Percentiles rank a stretch among this genome's conserved stretches.
Evolutionary conservation across 495 filamentous ascomycete genomes (phyloP).

Genomic region (Poronia punctata): DNA sequence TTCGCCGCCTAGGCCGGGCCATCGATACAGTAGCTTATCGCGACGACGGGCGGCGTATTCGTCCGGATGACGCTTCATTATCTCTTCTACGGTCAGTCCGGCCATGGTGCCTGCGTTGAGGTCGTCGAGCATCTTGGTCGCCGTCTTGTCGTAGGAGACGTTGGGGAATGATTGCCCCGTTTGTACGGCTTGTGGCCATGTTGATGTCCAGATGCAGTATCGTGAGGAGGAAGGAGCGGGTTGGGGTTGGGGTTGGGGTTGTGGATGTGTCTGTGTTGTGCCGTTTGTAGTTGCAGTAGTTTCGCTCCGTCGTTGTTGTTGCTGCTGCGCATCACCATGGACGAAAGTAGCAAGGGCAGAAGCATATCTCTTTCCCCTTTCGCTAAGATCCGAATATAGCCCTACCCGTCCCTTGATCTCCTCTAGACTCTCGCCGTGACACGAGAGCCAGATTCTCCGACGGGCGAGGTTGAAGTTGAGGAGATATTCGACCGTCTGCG

Average conservation of each 20-base stretch:
- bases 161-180: constrained; percentile 61
- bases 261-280: constrained; percentile 3
- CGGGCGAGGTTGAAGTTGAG: constrained; percentile 80
- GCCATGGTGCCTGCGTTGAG: constrained; percentile 74
- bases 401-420: constrained; percentile 63
- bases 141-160: constrained; percentile 76
- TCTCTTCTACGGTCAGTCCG: constrained; percentile 72
- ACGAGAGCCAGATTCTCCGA: constrained; percentile 78
- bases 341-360: constrained; percentile 57
- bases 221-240: no score
- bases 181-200: constrained; percentile 67
- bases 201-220: constrained; percentile 83
- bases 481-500: constrained; percentile 72
- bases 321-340: no score
- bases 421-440: constrained; percentile 66
- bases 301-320: no score
- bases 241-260: constrained; percentile 37
- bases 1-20: constrained; percentile 75
- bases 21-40: constrained; percentile 71
- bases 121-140: constrained; percentile 83
- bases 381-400: constrained; percentile 61
- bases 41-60: constrained; percentile 57
- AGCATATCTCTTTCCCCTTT: constrained; percentile 54
- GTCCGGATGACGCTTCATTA: constrained; percentile 52
- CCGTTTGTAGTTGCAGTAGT: no score